These are phyloP conservation scores for Lachnellula arida DNA, from an alignment of 2,329 filamentous ascomycete genomes.

Conservation along the genomic window DNA sequence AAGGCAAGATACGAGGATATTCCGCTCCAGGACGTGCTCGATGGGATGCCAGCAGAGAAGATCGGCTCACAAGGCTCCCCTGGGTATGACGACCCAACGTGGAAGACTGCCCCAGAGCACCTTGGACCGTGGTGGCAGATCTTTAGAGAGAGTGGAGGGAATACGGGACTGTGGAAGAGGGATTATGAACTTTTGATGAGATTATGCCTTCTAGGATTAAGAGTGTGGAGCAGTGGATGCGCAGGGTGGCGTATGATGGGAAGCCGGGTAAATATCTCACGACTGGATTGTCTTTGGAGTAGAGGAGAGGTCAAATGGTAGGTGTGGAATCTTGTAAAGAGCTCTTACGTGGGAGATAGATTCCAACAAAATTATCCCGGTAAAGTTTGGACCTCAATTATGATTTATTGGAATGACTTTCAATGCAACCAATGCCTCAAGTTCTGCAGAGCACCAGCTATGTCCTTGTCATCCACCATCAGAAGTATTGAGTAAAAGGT, in stretches of 20 bases:
- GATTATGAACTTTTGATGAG: slow-evolving; percentile 17
- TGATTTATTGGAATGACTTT: no score
- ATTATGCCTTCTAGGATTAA: slow-evolving; percentile 17
- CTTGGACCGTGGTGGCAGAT: slow-evolving; percentile 15
- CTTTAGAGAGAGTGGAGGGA: slow-evolving; percentile 6
- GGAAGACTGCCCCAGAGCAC: slow-evolving; percentile 11
- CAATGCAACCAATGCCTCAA: no score
- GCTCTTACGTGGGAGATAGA: no score
- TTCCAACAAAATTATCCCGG: no score
- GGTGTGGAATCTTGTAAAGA: background rate
- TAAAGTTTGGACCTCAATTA: no score
- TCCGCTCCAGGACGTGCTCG: background rate
- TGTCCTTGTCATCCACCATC: no score
- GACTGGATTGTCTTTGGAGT: background rate
- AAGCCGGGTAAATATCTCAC: slow-evolving; percentile 9
- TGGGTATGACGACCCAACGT: slow-evolving; percentile 10
- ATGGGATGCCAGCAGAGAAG: background rate
- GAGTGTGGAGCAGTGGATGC: slow-evolving; percentile 16
- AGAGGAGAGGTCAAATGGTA: background rate
- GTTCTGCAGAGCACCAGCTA: no score
- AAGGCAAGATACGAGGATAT: slow-evolving; percentile 10
- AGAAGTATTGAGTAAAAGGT: no score
- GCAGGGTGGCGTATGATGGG: slow-evolving; percentile 13
- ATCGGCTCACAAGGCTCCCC: background rate
- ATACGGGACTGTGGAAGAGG: slow-evolving; percentile 12